A percentile compares a stretch with the other conserved stretches of the same genome.
Conservation (phyloP, 257 asterid genomes). For the Lavandula angustifolia region DNA sequence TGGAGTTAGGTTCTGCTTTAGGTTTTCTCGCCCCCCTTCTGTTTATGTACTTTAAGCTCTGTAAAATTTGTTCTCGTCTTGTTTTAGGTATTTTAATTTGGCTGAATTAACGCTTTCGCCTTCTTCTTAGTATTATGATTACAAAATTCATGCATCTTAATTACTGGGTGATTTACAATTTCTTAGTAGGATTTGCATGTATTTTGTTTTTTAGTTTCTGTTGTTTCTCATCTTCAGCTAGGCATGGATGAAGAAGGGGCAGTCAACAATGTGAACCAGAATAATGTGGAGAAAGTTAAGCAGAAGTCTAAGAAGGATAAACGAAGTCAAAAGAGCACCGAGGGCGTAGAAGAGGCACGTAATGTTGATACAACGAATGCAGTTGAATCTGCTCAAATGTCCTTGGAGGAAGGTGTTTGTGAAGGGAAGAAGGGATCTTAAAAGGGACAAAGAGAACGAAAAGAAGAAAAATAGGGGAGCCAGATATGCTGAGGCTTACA, state of each 20-base stretch:
- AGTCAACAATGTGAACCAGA: not conserved
- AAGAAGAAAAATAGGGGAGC: slow-evolving; percentile 17
- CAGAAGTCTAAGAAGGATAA: slow-evolving; percentile 15
- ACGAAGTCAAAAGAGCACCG: not conserved
- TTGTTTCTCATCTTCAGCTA: slow-evolving; percentile 1
- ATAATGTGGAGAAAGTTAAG: slow-evolving; percentile 25
- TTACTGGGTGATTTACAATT: too few relatives aligned
- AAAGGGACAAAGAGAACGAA: slow-evolving; percentile 9
- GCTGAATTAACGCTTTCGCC: not conserved
- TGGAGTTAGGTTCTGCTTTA: not conserved
- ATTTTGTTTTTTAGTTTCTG: not conserved
- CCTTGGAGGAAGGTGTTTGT: slow-evolving; percentile 27
- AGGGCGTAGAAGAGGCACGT: slow-evolving; percentile 14
- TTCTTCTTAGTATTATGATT: not conserved
- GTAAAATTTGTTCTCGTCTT: not conserved
- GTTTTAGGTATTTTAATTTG: not conserved
- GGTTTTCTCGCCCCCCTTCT: not conserved
- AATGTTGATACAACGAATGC: slow-evolving; percentile 1
- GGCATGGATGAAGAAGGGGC: slow-evolving; percentile 30
- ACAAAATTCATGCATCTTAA: too few relatives aligned
- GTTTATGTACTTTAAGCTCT: not conserved
- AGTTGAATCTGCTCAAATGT: slow-evolving; percentile 6
- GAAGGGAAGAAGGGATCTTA: slow-evolving; percentile 23
- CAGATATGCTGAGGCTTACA: slow-evolving; percentile 15
- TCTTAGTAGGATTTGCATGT: not conserved